A percentile compares a stretch with the other conserved stretches of the same genome.
Conservation (phyloP, 176 grass and related monocot species). For the Raddia distichophylla region DNA sequence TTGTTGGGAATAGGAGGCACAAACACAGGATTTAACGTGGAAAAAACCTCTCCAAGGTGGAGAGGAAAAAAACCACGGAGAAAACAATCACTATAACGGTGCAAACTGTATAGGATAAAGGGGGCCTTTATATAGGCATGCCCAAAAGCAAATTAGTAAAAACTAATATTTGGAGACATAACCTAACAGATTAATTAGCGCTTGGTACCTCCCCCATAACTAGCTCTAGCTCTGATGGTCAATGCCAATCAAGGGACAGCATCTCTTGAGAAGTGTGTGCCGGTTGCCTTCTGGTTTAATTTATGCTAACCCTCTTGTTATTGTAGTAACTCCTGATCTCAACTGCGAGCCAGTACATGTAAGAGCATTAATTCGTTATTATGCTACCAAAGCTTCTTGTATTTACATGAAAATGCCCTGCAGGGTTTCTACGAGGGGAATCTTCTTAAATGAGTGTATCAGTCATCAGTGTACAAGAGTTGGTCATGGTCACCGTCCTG, state of each 20-base stretch:
- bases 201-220: neutral
- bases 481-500: neutral
- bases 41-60: too few species aligned
- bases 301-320: conserved; percentile 7
- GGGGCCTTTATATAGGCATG: too few species aligned
- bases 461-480: neutral
- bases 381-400: neutral
- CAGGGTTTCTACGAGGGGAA: neutral
- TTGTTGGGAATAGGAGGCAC: too few species aligned
- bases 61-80: too few species aligned
- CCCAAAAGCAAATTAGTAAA: too few species aligned
- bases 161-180: too few species aligned
- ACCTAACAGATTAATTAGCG: conserved; percentile 30
- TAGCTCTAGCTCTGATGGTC: conserved; percentile 10
- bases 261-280: conserved; percentile 53
- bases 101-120: too few species aligned
- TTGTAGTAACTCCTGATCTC: neutral
- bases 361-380: too few species aligned
- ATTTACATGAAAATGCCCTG: neutral
- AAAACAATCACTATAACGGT: too few species aligned
- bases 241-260: conserved; percentile 52
- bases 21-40: too few species aligned
- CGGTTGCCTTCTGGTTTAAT: conserved; percentile 34
- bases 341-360: neutral
- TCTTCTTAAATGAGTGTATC: neutral